Conservation (phyloP, 441 rosid genomes). For the Viola pubescens region DNA sequence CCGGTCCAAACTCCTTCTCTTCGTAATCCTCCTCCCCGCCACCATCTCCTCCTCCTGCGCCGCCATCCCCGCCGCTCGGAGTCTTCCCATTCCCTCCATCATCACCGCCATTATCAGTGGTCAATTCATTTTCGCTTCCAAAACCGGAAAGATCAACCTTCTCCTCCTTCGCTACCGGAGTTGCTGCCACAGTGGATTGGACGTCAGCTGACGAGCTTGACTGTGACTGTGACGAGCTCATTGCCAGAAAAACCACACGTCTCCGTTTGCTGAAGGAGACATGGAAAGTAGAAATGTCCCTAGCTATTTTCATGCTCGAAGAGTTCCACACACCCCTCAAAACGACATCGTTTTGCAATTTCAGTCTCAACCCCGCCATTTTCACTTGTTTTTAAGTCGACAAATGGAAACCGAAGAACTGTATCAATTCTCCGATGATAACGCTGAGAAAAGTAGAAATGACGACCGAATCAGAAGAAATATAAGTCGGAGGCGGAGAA, state of each 20-base stretch:
- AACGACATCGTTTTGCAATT: background rate
- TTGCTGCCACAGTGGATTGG: background rate
- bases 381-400: background rate
- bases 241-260: background rate
- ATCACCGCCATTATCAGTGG: conserved; percentile 29
- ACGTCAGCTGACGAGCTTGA: background rate
- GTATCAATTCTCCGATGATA: background rate
- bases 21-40: conserved; percentile 43
- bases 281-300: too few species aligned
- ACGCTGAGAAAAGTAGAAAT: background rate
- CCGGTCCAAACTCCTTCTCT: conserved; percentile 81
- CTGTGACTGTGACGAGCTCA: background rate
- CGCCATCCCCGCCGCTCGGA: conserved; percentile 31
- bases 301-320: too few species aligned
- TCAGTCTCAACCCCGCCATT: conserved; percentile 6
- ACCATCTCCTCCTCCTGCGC: conserved; percentile 27
- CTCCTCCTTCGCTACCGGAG: background rate
- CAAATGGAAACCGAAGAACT: background rate
- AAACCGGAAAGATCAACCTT: background rate
- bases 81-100: conserved; percentile 43
- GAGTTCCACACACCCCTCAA: background rate
- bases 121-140: conserved; percentile 15
- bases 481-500: background rate
- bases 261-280: background rate
- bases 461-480: background rate